Evolutionary conservation across 1,284 basidiomycete species (phyloP).

Genomic region (Porodaedalea pini): DNA sequence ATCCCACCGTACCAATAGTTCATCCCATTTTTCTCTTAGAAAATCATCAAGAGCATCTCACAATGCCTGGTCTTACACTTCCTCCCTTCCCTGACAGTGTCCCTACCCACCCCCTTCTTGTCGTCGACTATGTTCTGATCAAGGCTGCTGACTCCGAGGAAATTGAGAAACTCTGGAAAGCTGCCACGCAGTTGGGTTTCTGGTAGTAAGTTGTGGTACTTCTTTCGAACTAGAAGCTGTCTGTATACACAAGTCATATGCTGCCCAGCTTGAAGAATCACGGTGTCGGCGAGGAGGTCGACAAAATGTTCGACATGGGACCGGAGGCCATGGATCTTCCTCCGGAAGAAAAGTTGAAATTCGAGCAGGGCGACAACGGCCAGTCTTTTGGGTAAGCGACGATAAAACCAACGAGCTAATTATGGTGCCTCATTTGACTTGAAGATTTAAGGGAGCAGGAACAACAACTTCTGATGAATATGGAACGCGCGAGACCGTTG

Average conservation of each 20-base stretch:
- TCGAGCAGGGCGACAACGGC: constrained; percentile 62
- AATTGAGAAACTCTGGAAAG: constrained; percentile 47
- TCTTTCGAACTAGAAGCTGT: background rate
- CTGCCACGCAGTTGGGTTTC: constrained; percentile 48
- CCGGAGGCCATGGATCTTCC: constrained; percentile 54
- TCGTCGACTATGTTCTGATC: constrained; percentile 48
- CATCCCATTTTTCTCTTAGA: too few species aligned
- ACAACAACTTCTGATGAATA: constrained; percentile 59
- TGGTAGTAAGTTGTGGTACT: constrained; percentile 46
- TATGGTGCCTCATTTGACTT: too few species aligned
- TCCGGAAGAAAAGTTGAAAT: constrained; percentile 58
- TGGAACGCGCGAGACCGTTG: constrained; percentile 52
- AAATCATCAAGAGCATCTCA: too few species aligned
- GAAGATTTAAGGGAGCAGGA: constrained; percentile 62
- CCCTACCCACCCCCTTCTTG: constrained; percentile 39
- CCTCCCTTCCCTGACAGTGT: constrained; percentile 49
- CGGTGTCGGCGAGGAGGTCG: constrained; percentile 47
- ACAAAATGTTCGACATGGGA: constrained; percentile 59
- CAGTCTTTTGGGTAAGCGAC: constrained; percentile 52
- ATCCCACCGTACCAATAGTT: too few species aligned
- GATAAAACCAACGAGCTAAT: background rate
- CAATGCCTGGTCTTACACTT: constrained; percentile 14
- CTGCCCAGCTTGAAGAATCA: constrained; percentile 57
- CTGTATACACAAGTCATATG: too few species aligned
- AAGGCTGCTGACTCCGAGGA: constrained; percentile 36